Percentiles rank a stretch among this genome's conserved stretches.
Conservation (phyloP, 306 rosid genomes). For the Lathyrus aphaca region DNA sequence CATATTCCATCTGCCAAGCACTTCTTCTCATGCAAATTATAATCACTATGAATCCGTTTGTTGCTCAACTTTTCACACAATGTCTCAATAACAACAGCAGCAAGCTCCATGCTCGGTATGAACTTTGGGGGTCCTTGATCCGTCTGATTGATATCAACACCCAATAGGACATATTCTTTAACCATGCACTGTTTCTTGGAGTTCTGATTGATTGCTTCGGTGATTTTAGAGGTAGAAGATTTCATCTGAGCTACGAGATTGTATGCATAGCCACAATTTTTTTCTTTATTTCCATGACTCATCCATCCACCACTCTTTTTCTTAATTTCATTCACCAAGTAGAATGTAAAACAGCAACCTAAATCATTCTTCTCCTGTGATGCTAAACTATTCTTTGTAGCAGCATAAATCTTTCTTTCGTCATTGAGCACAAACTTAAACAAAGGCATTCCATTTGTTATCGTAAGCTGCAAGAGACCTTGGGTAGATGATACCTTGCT, state of each 20-base stretch:
- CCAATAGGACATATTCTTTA: conserved; percentile 63
- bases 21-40: conserved; percentile 36
- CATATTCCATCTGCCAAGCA: conserved; percentile 41
- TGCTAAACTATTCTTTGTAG: conserved; percentile 59
- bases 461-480: conserved; percentile 71
- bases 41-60: conserved; percentile 37
- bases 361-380: conserved; percentile 65
- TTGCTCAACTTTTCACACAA: conserved; percentile 47
- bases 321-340: conserved; percentile 78
- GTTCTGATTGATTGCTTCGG: conserved; percentile 42
- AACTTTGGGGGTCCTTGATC: conserved; percentile 56
- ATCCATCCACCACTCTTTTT: conserved; percentile 81
- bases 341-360: conserved; percentile 69
- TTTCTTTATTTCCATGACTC: conserved; percentile 67
- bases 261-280: conserved; percentile 62
- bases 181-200: conserved; percentile 31
- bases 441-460: conserved; percentile 77
- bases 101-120: conserved; percentile 64
- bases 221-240: conserved; percentile 49
- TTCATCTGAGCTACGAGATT: conserved; percentile 80
- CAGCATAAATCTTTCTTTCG: conserved; percentile 63
- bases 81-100: conserved; percentile 67
- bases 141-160: conserved; percentile 61
- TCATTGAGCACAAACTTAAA: conserved; percentile 72
- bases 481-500: conserved; percentile 54